Evolutionary conservation across 2,329 filamentous ascomycete genomes (phyloP).

Genomic region (Periglandula ipomoeae): DNA sequence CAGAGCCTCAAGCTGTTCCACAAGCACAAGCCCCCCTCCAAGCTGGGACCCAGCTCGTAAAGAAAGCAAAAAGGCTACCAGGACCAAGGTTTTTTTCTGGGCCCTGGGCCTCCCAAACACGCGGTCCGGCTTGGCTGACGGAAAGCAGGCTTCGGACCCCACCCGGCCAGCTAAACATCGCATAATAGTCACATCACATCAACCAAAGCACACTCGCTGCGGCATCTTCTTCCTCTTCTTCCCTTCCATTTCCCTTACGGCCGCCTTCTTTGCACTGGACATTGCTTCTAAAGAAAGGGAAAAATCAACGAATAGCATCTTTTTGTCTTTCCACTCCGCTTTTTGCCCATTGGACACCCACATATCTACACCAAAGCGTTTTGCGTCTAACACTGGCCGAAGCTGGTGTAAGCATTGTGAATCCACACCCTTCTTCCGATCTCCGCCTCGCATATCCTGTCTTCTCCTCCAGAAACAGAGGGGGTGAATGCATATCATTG

Average conservation of each 20-base stretch:
- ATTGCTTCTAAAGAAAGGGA: not conserved
- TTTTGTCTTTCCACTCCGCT: not conserved
- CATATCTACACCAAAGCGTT: no score
- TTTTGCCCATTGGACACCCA: no score
- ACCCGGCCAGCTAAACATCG: not conserved
- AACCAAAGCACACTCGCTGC: not conserved
- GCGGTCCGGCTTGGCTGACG: not conserved
- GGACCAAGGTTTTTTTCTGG: not conserved
- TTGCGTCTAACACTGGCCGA: not conserved
- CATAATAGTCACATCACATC: slow-evolving; percentile 2
- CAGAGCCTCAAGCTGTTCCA: no score
- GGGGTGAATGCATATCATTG: not conserved
- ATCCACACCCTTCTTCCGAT: not conserved
- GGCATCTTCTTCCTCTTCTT: not conserved
- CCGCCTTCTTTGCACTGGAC: not conserved
- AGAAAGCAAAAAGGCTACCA: not conserved
- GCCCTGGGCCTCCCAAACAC: not conserved
- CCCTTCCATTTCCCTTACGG: not conserved
- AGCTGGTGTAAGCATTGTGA: not conserved
- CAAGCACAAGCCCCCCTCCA: no score
- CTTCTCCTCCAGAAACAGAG: not conserved
- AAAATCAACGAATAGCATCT: not conserved
- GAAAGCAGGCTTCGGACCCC: not conserved
- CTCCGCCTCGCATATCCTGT: not conserved
- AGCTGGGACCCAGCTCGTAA: no score